Evolutionary conservation across 345 rosid genomes (phyloP).

Genomic region (Pistacia integerrima): DNA sequence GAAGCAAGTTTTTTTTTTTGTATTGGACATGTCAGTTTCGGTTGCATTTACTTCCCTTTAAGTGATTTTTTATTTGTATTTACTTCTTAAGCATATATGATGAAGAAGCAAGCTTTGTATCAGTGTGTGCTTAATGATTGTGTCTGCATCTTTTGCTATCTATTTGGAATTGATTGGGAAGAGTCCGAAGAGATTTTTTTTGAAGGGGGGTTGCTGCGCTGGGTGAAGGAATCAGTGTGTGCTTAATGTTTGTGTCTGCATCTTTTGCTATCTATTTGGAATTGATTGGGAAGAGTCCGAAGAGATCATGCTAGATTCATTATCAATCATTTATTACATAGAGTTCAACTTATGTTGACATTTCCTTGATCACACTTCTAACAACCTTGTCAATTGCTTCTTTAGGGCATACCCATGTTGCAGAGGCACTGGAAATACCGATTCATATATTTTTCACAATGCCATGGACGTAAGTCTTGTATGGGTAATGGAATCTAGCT

Average conservation of each 20-base stretch:
- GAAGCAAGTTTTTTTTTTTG: background rate
- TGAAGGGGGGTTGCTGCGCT: no score
- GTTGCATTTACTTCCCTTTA: no score
- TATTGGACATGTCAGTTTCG: background rate
- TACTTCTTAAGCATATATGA: no score
- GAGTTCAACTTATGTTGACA: slow-evolving; percentile 1
- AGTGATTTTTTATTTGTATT: no score
- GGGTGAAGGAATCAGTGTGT: no score
- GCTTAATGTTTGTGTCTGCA: background rate
- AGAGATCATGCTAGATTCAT: background rate
- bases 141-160: no score
- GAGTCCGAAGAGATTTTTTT: no score
- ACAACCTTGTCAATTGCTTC: slow-evolving; percentile 26
- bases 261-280: no score
- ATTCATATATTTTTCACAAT: slow-evolving; percentile 97
- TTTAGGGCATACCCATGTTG: slow-evolving; percentile 95
- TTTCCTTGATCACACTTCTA: slow-evolving; percentile 3
- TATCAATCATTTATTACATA: background rate
- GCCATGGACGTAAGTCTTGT: slow-evolving; percentile 99
- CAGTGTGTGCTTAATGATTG: no score
- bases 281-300: no score
- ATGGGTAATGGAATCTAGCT: slow-evolving; percentile 48
- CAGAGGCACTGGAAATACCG: slow-evolving; percentile 88
- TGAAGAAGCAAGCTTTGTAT: no score
- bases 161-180: no score